Base-by-base conservation (phyloP, 2,329 filamentous ascomycete species). In the Aspergillus novoparasiticus region DNA sequence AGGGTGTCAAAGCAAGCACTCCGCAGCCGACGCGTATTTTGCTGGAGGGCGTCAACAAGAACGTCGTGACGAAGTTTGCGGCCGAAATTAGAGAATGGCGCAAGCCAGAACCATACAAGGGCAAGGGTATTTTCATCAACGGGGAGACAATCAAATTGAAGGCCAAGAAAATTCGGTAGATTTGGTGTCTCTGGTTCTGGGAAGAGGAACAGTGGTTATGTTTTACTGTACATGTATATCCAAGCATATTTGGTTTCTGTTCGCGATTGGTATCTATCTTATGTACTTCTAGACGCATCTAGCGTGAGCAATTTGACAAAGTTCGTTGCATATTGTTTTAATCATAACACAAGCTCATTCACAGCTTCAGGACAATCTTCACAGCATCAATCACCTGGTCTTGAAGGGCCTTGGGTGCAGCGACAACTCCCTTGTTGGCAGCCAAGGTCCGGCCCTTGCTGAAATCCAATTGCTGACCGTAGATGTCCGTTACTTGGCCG, bases 81-180 rank as follows among this genome's bases (percentile, higher is more conserved):
- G 95, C 95, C 0, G 84, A 89, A 71, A 96, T 99, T 70, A 86
- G 93, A 71, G 86, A 84, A 79, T 98, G 94, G 94, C 89, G 95
- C 76, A 87, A 86, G 68, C 95, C 95, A 34, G 95, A 99, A 82
- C 95, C 95, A 68, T 99, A 99, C 81, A 99, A 99, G 87, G 95
- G 95, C 70, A 98, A 99, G 88, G 95, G 95, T 72, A 96, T 99
- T 72, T 99, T 98, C 78, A 90, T 99, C 72, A 96, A 98, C 75
- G 93, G 94, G 67, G 93, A 99, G 85, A 97, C 93, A 34, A 97
- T 99, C 82, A 96, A 91, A 86, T 80, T 99, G 80, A 99, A 99
- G 89, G 90, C 92, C 74, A 99, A 97, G 90, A 95, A 94, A 87
- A 93, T 94, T 79, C 94, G 94, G 85, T 95, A 89, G 83, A 76